Conservation (phyloP, 1,139 yeast genomes). For the Sugiyamaella neomexicana region DNA sequence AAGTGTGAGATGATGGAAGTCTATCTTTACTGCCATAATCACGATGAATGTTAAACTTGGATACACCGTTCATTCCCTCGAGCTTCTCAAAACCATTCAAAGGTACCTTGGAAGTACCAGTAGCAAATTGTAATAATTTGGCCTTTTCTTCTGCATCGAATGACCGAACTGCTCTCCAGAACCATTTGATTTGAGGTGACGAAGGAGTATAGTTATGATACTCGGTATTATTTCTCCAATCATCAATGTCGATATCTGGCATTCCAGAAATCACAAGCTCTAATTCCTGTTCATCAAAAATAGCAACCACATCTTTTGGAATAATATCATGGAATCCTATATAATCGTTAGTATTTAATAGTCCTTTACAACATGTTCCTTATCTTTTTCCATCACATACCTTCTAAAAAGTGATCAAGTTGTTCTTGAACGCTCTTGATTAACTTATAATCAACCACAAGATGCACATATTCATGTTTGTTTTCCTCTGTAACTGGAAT, state of each 20-base stretch:
- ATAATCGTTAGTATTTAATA: conserved; percentile 17
- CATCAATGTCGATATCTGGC: conserved; percentile 94
- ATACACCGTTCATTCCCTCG: conserved; percentile 83
- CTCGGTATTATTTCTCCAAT: conserved; percentile 86
- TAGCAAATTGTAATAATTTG: conserved; percentile 88
- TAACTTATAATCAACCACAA: conserved; percentile 83
- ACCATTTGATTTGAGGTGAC: conserved; percentile 91
- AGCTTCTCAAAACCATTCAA: conserved; percentile 88
- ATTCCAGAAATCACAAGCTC: conserved; percentile 91
- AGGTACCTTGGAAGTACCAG: conserved; percentile 97
- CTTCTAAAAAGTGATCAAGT: conserved; percentile 73
- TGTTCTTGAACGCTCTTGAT: conserved; percentile 85
- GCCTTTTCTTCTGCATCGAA: conserved; percentile 95
- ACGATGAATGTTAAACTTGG: conserved; percentile 86
- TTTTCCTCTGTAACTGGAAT: conserved; percentile 88
- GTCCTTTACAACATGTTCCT: neutral
- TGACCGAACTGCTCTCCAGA: conserved; percentile 97
- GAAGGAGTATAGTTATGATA: conserved; percentile 84
- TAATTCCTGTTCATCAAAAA: conserved; percentile 93
- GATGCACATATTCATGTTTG: conserved; percentile 83
- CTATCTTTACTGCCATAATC: conserved; percentile 86
- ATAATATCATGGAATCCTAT: conserved; percentile 87
- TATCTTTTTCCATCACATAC: conserved; percentile 26
- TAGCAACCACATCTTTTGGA: conserved; percentile 80
- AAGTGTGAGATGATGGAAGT: conserved; percentile 93